A percentile compares a stretch with the other conserved stretches of the same genome.
These are phyloP conservation scores for Vinca major DNA, from an alignment of 305 asterid genomes.

Conservation along the genomic window DNA sequence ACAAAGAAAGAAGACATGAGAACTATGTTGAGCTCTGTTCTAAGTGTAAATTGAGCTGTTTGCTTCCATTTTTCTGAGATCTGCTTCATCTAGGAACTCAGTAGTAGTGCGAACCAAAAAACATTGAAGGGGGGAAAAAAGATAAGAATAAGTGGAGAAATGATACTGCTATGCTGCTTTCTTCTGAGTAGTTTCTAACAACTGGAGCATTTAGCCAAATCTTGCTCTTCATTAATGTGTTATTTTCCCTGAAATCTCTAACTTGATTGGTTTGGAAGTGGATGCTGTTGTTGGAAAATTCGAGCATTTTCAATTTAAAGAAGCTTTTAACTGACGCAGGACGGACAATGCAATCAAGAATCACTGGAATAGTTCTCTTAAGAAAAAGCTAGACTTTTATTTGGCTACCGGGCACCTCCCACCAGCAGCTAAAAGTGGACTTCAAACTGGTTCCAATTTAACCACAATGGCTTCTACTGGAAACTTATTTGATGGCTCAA, in stretches of 20 bases:
- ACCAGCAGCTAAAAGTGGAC: conserved; percentile 42
- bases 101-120: too few species aligned
- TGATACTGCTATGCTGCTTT: not conserved
- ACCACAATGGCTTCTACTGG: conserved; percentile 28
- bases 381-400: conserved; percentile 82
- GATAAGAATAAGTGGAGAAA: not conserved
- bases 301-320: not conserved
- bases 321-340: conserved; percentile 35
- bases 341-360: conserved; percentile 97
- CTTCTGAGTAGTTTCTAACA: not conserved
- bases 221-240: not conserved
- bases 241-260: too few species aligned
- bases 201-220: not conserved
- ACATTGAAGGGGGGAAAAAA: not conserved
- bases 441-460: conserved; percentile 31
- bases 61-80: not conserved
- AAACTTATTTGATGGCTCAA: conserved; percentile 24
- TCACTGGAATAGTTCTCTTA: conserved; percentile 97
- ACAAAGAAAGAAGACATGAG: not conserved
- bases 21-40: not conserved
- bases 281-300: not conserved
- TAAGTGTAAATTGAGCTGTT: not conserved
- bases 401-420: conserved; percentile 83
- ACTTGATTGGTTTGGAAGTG: too few species aligned
- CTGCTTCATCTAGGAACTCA: not conserved